Evolutionary conservation across 306 rosid species (phyloP).

Genomic region (Vigna angularis): DNA sequence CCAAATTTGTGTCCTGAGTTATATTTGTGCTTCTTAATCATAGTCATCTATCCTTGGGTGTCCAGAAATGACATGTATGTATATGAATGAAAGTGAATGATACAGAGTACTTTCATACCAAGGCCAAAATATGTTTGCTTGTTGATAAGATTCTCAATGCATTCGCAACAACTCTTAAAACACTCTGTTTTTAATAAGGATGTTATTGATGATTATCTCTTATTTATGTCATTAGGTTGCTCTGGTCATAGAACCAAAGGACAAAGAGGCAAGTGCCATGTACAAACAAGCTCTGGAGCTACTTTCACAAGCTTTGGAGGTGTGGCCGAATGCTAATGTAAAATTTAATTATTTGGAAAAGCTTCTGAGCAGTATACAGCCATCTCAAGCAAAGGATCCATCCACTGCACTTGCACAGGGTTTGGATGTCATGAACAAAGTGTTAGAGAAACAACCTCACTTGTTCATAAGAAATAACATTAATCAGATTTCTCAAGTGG

Average conservation of each 20-base stretch:
- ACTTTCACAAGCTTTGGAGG: conserved; percentile 97
- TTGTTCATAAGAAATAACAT: conserved; percentile 91
- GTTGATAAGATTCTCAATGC: conserved; percentile 24
- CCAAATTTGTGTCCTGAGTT: neutral
- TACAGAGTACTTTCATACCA: conserved; percentile 12
- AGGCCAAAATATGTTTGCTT: conserved; percentile 22
- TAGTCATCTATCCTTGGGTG: conserved; percentile 6
- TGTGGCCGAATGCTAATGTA: conserved; percentile 98
- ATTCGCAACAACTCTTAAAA: conserved; percentile 18
- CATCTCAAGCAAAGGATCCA: conserved; percentile 98
- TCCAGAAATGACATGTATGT: neutral
- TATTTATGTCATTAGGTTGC: conserved; percentile 77
- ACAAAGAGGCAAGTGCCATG: conserved; percentile 93
- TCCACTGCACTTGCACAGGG: conserved; percentile 99
- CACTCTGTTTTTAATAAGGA: neutral
- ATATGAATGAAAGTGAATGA: conserved; percentile 25
- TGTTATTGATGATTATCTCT: conserved; percentile 30
- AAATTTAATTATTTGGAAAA: conserved; percentile 95
- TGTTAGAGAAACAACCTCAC: conserved; percentile 97
- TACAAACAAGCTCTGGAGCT: conserved; percentile 97
- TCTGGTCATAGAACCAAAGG: conserved; percentile 98
- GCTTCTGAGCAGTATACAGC: conserved; percentile 95
- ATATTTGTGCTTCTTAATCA: neutral
- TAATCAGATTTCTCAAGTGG: conserved; percentile 96
- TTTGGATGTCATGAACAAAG: conserved; percentile 99